Percentiles rank a stretch among this genome's conserved stretches.
These are phyloP conservation scores for Xylariaceae sp. DNA, from an alignment of 2,329 filamentous ascomycete genomes.

Conservation along the genomic window DNA sequence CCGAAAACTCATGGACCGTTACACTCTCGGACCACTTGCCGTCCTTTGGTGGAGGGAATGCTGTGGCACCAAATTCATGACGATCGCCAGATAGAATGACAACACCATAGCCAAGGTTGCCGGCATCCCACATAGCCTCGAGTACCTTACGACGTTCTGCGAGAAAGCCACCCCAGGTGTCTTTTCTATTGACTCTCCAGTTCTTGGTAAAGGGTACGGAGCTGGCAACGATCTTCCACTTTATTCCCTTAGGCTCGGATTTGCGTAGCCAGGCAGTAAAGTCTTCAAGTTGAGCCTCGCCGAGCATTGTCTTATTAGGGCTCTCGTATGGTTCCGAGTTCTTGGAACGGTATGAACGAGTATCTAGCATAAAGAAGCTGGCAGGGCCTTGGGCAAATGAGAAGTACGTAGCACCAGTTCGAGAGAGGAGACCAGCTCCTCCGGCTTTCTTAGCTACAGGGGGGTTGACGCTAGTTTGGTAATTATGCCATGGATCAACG, in stretches of 20 bases:
- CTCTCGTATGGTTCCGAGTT: conserved; percentile 57
- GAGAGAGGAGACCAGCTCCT: conserved; percentile 31
- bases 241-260: conserved; percentile 70
- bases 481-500: conserved; percentile 79
- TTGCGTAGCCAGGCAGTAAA: conserved; percentile 72
- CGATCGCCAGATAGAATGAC: conserved; percentile 85
- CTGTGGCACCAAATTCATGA: conserved; percentile 95
- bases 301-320: conserved; percentile 80
- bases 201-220: conserved; percentile 97
- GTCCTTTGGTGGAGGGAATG: conserved; percentile 59
- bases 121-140: conserved; percentile 87
- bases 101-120: conserved; percentile 70
- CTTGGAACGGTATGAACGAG: conserved; percentile 76
- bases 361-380: conserved; percentile 93
- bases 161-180: conserved; percentile 94
- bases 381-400: conserved; percentile 86
- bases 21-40: conserved; percentile 60
- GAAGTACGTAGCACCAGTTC: conserved; percentile 72
- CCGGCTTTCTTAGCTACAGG: conserved; percentile 56
- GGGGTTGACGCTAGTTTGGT: conserved; percentile 82
- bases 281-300: conserved; percentile 71
- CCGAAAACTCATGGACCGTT: conserved; percentile 85
- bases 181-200: conserved; percentile 81
- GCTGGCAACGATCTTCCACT: conserved; percentile 90
- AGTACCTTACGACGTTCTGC: conserved; percentile 74